Percentiles rank a stretch among this genome's conserved stretches.
phyloP scores from a whole-genome alignment of 2,329 filamentous ascomycete genomes.

The Trichoderma lentiforme region DNA sequence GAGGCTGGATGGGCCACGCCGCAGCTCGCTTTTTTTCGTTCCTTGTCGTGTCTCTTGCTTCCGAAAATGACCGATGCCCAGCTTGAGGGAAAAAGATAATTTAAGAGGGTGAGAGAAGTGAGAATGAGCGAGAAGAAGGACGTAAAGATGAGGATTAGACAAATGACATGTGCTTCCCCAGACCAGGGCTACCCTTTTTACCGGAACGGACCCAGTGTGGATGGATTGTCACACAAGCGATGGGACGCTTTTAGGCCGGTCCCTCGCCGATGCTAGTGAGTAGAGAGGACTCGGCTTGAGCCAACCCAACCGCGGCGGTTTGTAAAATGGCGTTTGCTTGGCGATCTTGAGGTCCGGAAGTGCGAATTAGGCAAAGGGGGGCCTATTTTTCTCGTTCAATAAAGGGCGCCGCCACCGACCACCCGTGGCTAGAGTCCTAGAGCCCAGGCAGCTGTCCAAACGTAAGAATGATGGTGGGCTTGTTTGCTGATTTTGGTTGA shows the following conservation, averaged over 20 bases:
- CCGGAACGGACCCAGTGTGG: slow-evolving; percentile 17
- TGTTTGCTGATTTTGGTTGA: background rate
- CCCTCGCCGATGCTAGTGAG: slow-evolving; percentile 14
- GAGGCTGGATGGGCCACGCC: background rate
- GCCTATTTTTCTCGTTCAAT: background rate
- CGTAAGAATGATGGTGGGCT: background rate
- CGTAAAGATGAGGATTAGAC: slow-evolving; percentile 6
- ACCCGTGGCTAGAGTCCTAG: background rate
- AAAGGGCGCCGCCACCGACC: slow-evolving; percentile 5
- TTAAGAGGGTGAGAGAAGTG: slow-evolving; percentile 16
- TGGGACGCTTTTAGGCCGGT: slow-evolving; percentile 10
- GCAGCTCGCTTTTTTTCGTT: background rate
- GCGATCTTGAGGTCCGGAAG: slow-evolving; percentile 5
- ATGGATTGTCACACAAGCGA: slow-evolving; percentile 9
- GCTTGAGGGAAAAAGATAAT: background rate
- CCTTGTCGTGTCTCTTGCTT: background rate
- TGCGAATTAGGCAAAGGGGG: background rate
- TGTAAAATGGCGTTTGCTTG: slow-evolving; percentile 15
- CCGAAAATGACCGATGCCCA: slow-evolving; percentile 10
- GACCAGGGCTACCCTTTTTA: slow-evolving; percentile 18
- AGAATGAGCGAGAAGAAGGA: slow-evolving; percentile 16
- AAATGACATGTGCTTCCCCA: slow-evolving; percentile 21
- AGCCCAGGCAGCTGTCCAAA: background rate
- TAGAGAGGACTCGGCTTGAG: background rate
- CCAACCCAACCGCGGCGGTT: slow-evolving; percentile 9